These are phyloP conservation scores for Hanseniaspora mollemarum DNA, from an alignment of 805 yeast genomes.

Conservation along the genomic window DNA sequence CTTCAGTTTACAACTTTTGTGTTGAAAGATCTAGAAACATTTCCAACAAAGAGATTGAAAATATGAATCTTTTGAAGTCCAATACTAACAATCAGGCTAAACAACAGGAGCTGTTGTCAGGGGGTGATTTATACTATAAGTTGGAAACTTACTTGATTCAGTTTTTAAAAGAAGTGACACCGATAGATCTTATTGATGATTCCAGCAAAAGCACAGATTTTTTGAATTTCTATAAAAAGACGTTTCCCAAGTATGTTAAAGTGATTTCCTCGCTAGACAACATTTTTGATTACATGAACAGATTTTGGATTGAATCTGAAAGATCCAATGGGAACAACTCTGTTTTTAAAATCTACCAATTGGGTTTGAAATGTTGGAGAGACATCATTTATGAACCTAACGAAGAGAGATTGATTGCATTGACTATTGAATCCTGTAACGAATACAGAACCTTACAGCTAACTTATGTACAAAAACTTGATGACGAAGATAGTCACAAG, in stretches of 20 bases:
- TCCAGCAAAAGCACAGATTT: constrained; percentile 43
- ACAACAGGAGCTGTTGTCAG: constrained; percentile 40
- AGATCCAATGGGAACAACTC: constrained; percentile 85
- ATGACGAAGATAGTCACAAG: not conserved
- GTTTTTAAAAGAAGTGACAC: constrained; percentile 44
- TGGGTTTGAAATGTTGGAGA: constrained; percentile 82
- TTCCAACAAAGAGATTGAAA: constrained; percentile 31
- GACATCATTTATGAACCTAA: constrained; percentile 64
- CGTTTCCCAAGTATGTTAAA: constrained; percentile 80
- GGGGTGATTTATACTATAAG: constrained; percentile 75
- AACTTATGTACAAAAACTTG: constrained; percentile 34
- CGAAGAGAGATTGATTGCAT: constrained; percentile 47
- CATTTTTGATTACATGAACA: constrained; percentile 86
- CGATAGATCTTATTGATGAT: constrained; percentile 29
- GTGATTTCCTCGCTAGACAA: constrained; percentile 89
- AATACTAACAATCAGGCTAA: constrained; percentile 18
- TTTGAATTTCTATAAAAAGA: constrained; percentile 68
- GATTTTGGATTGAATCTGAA: constrained; percentile 96
- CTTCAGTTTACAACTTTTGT: constrained; percentile 88
- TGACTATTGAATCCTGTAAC: constrained; percentile 65
- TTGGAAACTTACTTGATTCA: constrained; percentile 53
- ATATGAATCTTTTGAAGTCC: constrained; percentile 28
- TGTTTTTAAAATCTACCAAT: constrained; percentile 80
- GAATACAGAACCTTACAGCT: constrained; percentile 68
- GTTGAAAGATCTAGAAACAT: constrained; percentile 54